Percentiles rank a stretch among this genome's conserved stretches.
Conservation (phyloP, 306 rosid genomes). For the Geum urbanum region DNA sequence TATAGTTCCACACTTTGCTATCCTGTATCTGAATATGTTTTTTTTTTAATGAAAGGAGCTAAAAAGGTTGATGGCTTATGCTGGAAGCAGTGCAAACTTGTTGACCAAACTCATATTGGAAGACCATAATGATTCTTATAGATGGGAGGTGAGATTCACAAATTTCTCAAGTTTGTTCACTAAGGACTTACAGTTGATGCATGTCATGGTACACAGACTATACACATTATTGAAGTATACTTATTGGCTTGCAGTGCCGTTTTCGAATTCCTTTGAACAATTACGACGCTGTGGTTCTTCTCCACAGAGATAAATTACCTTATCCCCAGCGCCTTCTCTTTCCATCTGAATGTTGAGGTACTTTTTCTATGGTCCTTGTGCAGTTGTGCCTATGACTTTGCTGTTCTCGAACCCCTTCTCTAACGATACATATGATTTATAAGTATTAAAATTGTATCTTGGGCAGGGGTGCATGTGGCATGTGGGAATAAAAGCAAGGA, state of each 20-base stretch:
- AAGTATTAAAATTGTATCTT: conserved; percentile 12
- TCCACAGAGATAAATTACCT: conserved; percentile 77
- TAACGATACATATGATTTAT: neutral
- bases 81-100: conserved; percentile 81
- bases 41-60: conserved; percentile 53
- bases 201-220: neutral
- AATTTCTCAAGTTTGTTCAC: conserved; percentile 8
- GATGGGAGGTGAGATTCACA: conserved; percentile 68
- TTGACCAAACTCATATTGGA: conserved; percentile 54
- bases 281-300: conserved; percentile 79
- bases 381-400: neutral
- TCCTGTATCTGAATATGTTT: conserved; percentile 10
- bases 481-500: conserved; percentile 57
- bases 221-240: neutral
- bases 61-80: conserved; percentile 79
- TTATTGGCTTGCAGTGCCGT: conserved; percentile 60
- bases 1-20: conserved; percentile 1
- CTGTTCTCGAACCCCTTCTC: conserved; percentile 10
- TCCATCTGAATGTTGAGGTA: conserved; percentile 75
- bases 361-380: conserved; percentile 18
- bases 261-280: conserved; percentile 87
- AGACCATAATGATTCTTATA: conserved; percentile 54
- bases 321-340: conserved; percentile 90
- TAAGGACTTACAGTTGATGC: neutral
- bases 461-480: conserved; percentile 62